Base-by-base conservation (phyloP, 768 basidiomycete genomes). In the Mycena haematopus region DNA sequence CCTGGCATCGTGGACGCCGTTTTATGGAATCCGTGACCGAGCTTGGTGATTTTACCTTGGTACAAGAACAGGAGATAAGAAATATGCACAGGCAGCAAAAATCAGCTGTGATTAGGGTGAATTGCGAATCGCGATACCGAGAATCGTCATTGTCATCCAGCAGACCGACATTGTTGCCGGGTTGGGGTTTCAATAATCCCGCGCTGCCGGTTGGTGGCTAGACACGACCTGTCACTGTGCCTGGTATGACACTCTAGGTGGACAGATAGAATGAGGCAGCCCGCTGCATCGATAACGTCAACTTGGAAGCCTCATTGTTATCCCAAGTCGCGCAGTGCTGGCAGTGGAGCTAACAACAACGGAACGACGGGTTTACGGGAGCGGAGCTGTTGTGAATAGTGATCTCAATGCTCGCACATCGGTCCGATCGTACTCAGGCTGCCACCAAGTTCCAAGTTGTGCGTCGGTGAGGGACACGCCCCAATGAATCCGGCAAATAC, bases 181-280 rank as follows among this genome's bases (percentile, higher is more conserved):
- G n/a, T 46, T 42, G 45, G 6, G 29, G 11, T 7, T 38, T n/a
- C 38, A 42, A 42, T 42, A 25, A 52, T 59, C 27, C 27, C 58
- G 50, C 31, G n/a, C 15, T 52, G 27, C 38, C 22, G 49, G 36
- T 31, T 46, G 29, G 29, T n/a, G 29, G 29, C 9, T 9, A 31
- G 29, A 31, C 29, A 5, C 29, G 25, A 40, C 24, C 59, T 60
- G 52, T 47, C 52, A 50, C 36, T 15, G 59, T 54, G 25, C 59
- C 59, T 60, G 45, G 36, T 49, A 25, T 50, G 52, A 47, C 21
- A 54, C 8, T 55, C 29, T 27, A 25, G 57, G 51, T 25, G 17
- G 46, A 61, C 53, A 55, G 60, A 61, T 50, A 33, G 46, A 50
- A 61, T 44, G 53, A 36, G 38, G 27, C n/a, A 6, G 36, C 19